Evolutionary conservation across 306 rosid genomes (phyloP).

Genomic region (Inga laurina): DNA sequence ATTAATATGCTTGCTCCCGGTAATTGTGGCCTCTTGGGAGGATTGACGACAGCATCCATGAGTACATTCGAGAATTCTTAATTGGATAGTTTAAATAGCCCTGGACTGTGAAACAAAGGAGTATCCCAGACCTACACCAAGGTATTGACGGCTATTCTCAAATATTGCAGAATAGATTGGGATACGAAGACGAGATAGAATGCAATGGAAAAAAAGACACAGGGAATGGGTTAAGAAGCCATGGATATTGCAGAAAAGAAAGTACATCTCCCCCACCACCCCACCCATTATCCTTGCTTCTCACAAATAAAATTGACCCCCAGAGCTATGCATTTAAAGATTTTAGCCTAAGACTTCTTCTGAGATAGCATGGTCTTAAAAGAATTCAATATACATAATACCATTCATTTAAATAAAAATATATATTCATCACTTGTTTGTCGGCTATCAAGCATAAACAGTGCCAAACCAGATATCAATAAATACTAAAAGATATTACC

Average conservation of each 20-base stretch:
- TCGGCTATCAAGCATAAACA: not conserved
- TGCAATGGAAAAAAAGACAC: not conserved
- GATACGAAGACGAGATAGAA: not conserved
- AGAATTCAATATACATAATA: not conserved
- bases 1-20: not conserved
- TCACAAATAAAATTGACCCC: not conserved
- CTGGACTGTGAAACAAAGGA: not conserved
- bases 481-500: slow-evolving; percentile 42
- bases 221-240: not conserved
- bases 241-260: not conserved
- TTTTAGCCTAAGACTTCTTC: not conserved
- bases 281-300: not conserved
- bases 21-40: not conserved
- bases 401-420: slow-evolving; percentile 4
- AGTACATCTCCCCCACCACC: not conserved
- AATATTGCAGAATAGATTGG: slow-evolving; percentile 4
- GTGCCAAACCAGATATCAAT: slow-evolving; percentile 1
- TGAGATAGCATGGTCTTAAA: not conserved
- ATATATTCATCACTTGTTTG: slow-evolving; percentile 9
- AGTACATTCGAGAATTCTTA: not conserved
- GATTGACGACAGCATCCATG: not conserved
- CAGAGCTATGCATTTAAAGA: slow-evolving; percentile 17
- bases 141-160: slow-evolving; percentile 21
- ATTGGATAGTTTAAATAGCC: not conserved
- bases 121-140: not conserved